phyloP scores from a whole-genome alignment of 805 yeast species.

The Cyberlindnera subsufficiens region DNA sequence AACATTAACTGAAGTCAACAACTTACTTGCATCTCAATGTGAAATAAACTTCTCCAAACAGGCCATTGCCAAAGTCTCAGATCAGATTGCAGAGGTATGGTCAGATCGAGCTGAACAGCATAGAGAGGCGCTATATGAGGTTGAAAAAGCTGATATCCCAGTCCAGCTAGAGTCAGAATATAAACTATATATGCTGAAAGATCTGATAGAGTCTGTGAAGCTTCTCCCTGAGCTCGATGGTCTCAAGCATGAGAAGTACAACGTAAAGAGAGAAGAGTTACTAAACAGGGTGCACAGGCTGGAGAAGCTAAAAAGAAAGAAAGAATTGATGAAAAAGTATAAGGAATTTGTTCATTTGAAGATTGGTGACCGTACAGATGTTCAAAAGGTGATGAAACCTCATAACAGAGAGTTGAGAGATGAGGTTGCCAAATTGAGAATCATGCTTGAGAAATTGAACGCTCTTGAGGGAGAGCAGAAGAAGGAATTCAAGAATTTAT shows the following conservation, averaged over 20 bases:
- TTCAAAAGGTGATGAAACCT: constrained; percentile 14
- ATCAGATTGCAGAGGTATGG: constrained; percentile 17
- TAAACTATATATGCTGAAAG: constrained; percentile 14
- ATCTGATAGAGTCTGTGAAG: constrained; percentile 14
- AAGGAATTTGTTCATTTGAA: constrained; percentile 8
- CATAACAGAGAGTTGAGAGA: constrained; percentile 11
- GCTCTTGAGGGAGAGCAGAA: constrained; percentile 14
- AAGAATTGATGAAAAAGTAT: constrained; percentile 4
- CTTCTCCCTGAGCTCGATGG: constrained; percentile 13
- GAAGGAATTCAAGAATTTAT: constrained; percentile 3
- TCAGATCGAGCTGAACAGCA: constrained; percentile 4
- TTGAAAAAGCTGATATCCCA: constrained; percentile 12
- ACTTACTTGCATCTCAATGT: constrained; percentile 4
- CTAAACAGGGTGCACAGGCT: constrained; percentile 5
- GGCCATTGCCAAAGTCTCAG: constrained; percentile 15
- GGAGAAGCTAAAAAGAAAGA: constrained; percentile 6
- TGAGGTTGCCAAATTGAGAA: constrained; percentile 14
- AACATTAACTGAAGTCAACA: constrained; percentile 8
- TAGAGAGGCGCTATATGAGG: constrained; percentile 1
- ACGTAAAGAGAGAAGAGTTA: constrained; percentile 5
- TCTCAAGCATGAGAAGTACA: constrained; percentile 8
- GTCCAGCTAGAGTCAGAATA: constrained; percentile 12
- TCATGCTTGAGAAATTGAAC: constrained; percentile 14
- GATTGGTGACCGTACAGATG: constrained; percentile 14
- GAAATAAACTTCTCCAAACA: constrained; percentile 16